Conservation (phyloP, 495 filamentous ascomycete species). For the Hypoxylon fragiforme region DNA sequence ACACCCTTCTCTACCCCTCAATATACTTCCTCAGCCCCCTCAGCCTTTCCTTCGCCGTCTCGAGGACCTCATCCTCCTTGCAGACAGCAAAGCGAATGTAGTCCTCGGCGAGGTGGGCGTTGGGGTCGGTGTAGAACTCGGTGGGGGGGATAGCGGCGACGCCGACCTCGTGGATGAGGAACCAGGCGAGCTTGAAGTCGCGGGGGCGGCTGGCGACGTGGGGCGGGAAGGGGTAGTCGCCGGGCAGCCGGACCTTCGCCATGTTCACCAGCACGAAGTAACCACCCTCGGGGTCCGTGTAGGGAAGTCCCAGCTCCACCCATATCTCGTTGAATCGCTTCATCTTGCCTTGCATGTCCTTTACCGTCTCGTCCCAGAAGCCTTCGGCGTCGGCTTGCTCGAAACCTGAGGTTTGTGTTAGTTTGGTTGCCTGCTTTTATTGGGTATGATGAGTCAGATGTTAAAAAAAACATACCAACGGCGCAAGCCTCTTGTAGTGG, state of each 20-base stretch:
- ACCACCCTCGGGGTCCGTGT: conserved; percentile 90
- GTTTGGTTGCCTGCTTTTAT: neutral
- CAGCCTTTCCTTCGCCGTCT: conserved; percentile 86
- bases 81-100: conserved; percentile 96
- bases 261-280: conserved; percentile 97
- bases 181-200: conserved; percentile 95
- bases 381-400: conserved; percentile 80
- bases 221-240: conserved; percentile 80
- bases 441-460: neutral
- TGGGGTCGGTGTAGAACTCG: conserved; percentile 88
- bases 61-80: conserved; percentile 89
- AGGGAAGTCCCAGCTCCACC: conserved; percentile 86
- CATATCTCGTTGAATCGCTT: conserved; percentile 82
- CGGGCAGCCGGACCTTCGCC: conserved; percentile 77
- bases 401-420: conserved; percentile 60
- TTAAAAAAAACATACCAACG: conserved; percentile 54
- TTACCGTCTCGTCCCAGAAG: conserved; percentile 86
- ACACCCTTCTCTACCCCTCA: conserved; percentile 28
- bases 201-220: conserved; percentile 83
- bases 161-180: conserved; percentile 92
- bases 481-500: conserved; percentile 96
- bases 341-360: conserved; percentile 91
- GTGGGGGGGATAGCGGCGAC: conserved; percentile 95
- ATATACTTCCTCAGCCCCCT: conserved; percentile 84
- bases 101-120: conserved; percentile 84